phyloP scores from a whole-genome alignment of 345 rosid species.

The Populus tremula region DNA sequence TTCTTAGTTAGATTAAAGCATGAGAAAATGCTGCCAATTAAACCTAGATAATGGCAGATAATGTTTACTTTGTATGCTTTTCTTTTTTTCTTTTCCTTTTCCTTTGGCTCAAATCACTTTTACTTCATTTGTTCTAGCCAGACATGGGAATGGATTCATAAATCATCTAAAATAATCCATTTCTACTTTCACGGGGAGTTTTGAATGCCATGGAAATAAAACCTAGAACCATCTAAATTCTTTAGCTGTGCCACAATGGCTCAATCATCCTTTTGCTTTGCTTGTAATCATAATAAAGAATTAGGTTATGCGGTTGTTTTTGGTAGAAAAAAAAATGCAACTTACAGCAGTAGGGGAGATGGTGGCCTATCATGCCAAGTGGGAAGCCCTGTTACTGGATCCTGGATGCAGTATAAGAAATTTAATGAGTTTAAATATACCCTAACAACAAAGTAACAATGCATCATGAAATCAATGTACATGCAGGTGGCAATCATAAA shows the following conservation, averaged over 20 bases:
- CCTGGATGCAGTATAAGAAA: conserved; percentile 46
- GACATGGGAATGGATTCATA: neutral
- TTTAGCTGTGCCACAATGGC: neutral
- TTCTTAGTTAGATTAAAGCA: no score
- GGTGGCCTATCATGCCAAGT: conserved; percentile 57
- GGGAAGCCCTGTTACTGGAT: conserved; percentile 83
- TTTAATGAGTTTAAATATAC: neutral
- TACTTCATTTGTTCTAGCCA: neutral
- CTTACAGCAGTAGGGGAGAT: conserved; percentile 77
- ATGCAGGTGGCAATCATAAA: neutral
- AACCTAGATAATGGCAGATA: no score
- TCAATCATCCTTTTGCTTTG: neutral
- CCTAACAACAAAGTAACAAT: neutral
- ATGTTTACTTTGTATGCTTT: no score
- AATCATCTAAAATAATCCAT: neutral
- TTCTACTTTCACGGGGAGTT: neutral
- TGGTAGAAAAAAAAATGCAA: conserved; percentile 6
- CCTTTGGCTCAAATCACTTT: neutral
- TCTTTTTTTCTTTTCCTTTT: no score
- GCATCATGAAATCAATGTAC: no score
- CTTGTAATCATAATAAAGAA: neutral
- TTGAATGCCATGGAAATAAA: conserved; percentile 1
- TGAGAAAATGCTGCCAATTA: no score
- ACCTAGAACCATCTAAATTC: neutral
- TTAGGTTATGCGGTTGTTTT: neutral